Evolutionary conservation across 495 filamentous ascomycete species (phyloP).

Genomic region (Hyphodiscus hymeniophilus): DNA sequence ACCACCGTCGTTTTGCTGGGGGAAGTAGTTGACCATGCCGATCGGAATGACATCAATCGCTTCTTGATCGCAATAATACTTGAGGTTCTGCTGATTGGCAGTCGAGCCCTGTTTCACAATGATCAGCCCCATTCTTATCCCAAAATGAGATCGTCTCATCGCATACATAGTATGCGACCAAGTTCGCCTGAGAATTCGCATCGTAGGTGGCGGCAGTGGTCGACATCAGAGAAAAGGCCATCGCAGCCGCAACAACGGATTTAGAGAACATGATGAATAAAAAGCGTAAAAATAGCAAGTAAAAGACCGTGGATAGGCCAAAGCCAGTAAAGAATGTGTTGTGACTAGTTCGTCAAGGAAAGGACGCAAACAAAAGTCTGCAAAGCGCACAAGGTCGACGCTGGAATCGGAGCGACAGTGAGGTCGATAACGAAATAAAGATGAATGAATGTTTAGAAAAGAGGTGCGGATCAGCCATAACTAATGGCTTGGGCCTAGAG

Average conservation of each 20-base stretch:
- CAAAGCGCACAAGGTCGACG: constrained; percentile 14
- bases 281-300: background rate
- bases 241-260: constrained; percentile 14
- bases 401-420: constrained; percentile 2
- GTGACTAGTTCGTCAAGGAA: constrained; percentile 23
- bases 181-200: no score
- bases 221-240: constrained; percentile 14
- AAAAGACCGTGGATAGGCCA: constrained; percentile 20
- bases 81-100: constrained; percentile 34
- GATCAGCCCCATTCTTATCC: background rate
- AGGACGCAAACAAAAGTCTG: constrained; percentile 28
- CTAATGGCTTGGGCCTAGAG: no score
- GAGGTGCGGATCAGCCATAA: no score
- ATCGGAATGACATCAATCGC: constrained; percentile 60
- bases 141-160: background rate
- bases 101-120: constrained; percentile 36
- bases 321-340: constrained; percentile 23
- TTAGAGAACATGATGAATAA: constrained; percentile 21
- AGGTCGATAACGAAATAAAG: constrained; percentile 10
- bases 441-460: constrained; percentile 7
- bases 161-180: constrained; percentile 45
- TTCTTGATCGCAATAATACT: constrained; percentile 48
- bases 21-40: constrained; percentile 58
- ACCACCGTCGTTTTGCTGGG: constrained; percentile 42
- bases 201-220: constrained; percentile 24